Evolutionary conservation across 345 rosid genomes (phyloP).

Genomic region (Passiflora organensis): DNA sequence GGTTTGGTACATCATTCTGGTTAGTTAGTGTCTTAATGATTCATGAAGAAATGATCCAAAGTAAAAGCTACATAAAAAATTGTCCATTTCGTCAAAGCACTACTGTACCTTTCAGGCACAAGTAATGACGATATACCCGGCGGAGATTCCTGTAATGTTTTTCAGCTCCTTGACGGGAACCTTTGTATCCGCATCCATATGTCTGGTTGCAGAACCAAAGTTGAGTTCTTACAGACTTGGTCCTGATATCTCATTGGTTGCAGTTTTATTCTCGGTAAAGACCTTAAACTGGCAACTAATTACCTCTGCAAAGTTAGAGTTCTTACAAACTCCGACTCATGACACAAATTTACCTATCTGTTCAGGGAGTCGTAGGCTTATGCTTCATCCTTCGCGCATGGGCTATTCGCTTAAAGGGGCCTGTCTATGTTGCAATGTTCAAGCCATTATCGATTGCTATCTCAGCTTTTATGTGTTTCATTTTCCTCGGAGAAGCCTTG

Average conservation of each 20-base stretch:
- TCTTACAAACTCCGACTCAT: no score
- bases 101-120: neutral
- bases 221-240: conserved; percentile 8
- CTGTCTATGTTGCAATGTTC: conserved; percentile 26
- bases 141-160: neutral
- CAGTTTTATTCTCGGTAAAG: conserved; percentile 18
- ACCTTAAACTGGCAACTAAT: no score
- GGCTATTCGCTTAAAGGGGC: conserved; percentile 23
- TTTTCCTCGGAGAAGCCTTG: conserved; percentile 22
- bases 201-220: conserved; percentile 2
- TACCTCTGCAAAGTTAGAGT: no score
- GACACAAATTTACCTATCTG: neutral
- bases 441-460: conserved; percentile 26
- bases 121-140: conserved; percentile 7
- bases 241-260: conserved; percentile 7
- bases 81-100: neutral
- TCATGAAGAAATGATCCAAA: neutral
- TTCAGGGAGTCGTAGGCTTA: conserved; percentile 12
- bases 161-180: neutral
- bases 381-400: conserved; percentile 16
- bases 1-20: conserved; percentile 6
- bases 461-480: conserved; percentile 10
- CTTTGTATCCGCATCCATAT: neutral
- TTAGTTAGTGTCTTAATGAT: neutral
- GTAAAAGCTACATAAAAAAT: neutral